A percentile compares a stretch with the other conserved stretches of the same genome.
Evolutionary conservation across 2,329 filamentous ascomycete species (phyloP).

Genomic region (Aureobasidium zeae): DNA sequence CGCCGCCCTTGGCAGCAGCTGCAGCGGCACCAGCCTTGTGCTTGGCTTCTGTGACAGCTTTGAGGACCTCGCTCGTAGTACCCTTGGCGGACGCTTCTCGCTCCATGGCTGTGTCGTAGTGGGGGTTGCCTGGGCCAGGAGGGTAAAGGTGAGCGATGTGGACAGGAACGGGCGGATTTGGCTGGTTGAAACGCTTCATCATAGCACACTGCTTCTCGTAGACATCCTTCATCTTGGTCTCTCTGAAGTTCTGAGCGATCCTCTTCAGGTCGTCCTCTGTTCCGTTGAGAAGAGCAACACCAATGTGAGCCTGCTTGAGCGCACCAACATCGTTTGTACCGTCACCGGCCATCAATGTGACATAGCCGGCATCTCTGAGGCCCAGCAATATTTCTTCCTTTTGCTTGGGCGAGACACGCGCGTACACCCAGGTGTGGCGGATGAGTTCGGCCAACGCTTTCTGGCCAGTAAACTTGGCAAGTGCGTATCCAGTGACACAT

Average conservation of each 20-base stretch:
- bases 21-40: conserved; percentile 36
- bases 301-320: conserved; percentile 94
- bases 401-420: conserved; percentile 94
- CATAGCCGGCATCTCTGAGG: conserved; percentile 93
- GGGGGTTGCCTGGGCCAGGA: conserved; percentile 81
- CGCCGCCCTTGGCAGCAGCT: conserved; percentile 38
- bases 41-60: conserved; percentile 47
- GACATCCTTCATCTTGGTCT: conserved; percentile 95
- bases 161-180: conserved; percentile 79
- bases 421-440: conserved; percentile 92
- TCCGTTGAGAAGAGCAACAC: conserved; percentile 90
- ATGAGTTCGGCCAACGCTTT: conserved; percentile 67
- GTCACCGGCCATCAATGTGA: conserved; percentile 96
- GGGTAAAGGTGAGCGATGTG: conserved; percentile 92
- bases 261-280: conserved; percentile 82
- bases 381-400: conserved; percentile 98
- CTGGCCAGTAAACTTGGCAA: conserved; percentile 80
- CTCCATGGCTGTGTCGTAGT: conserved; percentile 85
- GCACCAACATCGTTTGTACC: conserved; percentile 97
- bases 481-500: conserved; percentile 89
- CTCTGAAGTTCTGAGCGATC: conserved; percentile 87
- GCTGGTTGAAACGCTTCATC: conserved; percentile 94
- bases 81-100: conserved; percentile 51
- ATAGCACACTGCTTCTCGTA: conserved; percentile 92
- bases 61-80: conserved; percentile 43